Percentiles rank a stretch among this genome's conserved stretches.
Conservation (phyloP, 164 flowering plant species). For the Umbellularia californica region DNA sequence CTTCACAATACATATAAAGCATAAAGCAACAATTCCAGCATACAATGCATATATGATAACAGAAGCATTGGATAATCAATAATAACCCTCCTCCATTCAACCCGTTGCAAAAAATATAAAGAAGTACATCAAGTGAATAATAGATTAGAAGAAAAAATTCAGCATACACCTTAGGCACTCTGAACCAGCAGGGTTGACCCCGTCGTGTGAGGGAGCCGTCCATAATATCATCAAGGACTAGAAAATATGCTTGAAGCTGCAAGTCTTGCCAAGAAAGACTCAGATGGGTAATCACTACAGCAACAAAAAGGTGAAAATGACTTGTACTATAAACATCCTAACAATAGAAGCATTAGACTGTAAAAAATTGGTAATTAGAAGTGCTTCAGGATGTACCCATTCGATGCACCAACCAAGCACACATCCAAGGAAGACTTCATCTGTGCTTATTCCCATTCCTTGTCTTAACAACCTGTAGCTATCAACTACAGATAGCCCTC, state of each 20-base stretch:
- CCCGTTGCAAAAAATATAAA: not conserved
- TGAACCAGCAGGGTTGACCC: slow-evolving; percentile 93
- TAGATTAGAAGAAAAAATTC: not conserved
- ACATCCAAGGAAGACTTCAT: slow-evolving; percentile 66
- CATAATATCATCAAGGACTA: slow-evolving; percentile 97
- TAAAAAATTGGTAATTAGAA: not conserved
- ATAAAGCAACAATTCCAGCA: not conserved
- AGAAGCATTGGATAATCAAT: not conserved
- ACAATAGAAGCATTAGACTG: not conserved
- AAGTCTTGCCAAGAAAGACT: slow-evolving; percentile 11
- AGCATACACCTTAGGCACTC: slow-evolving; percentile 59
- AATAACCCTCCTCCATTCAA: not conserved
- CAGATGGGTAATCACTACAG: slow-evolving; percentile 4
- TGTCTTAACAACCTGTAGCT: slow-evolving; percentile 71
- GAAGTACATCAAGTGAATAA: not conserved
- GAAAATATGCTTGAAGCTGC: slow-evolving; percentile 97
- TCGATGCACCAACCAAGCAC: slow-evolving; percentile 97
- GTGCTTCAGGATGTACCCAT: slow-evolving; percentile 52
- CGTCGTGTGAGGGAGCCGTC: slow-evolving; percentile 84
- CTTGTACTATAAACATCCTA: not conserved
- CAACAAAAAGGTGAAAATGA: slow-evolving; percentile 2
- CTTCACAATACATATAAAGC: not conserved
- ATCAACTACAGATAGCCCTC: slow-evolving; percentile 90
- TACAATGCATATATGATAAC: not conserved
- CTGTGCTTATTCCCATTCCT: slow-evolving; percentile 62